Conservation (phyloP, 2,329 filamentous ascomycete genomes). For the Apiospora aurea region DNA sequence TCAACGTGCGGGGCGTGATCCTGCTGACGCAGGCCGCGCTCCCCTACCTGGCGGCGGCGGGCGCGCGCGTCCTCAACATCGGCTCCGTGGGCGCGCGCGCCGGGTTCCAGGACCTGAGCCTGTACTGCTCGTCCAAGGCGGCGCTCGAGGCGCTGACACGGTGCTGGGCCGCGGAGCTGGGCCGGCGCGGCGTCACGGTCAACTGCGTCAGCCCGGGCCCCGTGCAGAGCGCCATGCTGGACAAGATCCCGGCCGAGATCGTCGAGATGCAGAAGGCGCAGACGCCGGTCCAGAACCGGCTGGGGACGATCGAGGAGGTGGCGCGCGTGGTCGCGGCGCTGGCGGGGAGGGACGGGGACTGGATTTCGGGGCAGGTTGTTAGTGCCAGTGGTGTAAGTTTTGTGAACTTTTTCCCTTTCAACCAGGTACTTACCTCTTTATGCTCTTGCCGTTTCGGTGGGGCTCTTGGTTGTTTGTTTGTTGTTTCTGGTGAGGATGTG, state of each 20-base stretch:
- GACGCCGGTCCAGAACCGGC: conserved; percentile 58
- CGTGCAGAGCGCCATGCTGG: conserved; percentile 64
- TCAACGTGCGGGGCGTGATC: conserved; percentile 63
- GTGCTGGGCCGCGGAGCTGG: conserved; percentile 65
- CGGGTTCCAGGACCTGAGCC: conserved; percentile 52
- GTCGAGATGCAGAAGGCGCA: conserved; percentile 55
- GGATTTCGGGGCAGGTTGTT: conserved; percentile 63
- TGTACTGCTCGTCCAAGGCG: conserved; percentile 65
- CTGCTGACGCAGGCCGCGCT: conserved; percentile 61
- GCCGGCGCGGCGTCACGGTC: conserved; percentile 62
- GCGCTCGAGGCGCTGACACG: conserved; percentile 67
- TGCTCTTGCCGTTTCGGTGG: too few relatives aligned
- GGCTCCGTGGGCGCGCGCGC: conserved; percentile 58
- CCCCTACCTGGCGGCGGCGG: conserved; percentile 51
- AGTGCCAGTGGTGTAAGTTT: conserved; percentile 57
- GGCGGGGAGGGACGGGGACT: conserved; percentile 54
- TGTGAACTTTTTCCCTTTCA: background rate
- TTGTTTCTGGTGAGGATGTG: background rate
- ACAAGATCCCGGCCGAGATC: conserved; percentile 56
- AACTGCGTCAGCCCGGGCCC: conserved; percentile 68
- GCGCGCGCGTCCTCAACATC: conserved; percentile 64
- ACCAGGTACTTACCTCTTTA: too few relatives aligned
- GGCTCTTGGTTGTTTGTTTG: background rate
- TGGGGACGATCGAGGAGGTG: conserved; percentile 61
- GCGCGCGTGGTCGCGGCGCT: conserved; percentile 63